Conservation (phyloP, 2,329 filamentous ascomycete genomes). For the Botryotinia narcissicola region DNA sequence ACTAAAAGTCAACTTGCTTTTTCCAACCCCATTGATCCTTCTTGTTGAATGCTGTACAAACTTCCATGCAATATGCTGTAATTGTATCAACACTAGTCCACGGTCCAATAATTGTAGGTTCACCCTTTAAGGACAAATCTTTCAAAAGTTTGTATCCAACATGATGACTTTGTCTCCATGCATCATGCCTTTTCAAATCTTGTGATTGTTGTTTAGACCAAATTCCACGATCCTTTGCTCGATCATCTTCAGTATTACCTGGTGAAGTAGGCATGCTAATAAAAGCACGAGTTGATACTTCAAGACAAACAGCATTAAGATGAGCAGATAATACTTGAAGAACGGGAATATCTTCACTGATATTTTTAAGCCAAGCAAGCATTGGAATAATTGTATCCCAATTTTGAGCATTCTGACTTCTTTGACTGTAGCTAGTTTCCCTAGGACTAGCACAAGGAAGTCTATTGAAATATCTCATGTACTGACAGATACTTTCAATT, state of each 20-base stretch:
- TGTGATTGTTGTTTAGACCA: conserved; percentile 9
- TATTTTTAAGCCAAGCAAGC: background rate
- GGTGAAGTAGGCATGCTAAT: background rate
- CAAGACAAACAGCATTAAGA: conserved; percentile 12
- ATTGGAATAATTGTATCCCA: conserved; percentile 42
- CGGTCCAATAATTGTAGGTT: background rate
- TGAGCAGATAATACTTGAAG: conserved; percentile 15
- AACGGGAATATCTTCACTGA: conserved; percentile 13
- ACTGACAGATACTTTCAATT: conserved; percentile 35
- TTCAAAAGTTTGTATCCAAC: conserved; percentile 5
- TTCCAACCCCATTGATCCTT: conserved; percentile 19
- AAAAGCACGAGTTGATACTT: conserved; percentile 11
- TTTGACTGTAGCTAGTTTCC: conserved; percentile 35
- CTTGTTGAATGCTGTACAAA: conserved; percentile 19
- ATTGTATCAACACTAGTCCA: conserved; percentile 17
- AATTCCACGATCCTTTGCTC: background rate
- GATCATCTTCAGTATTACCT: conserved; percentile 7
- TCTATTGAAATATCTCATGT: conserved; percentile 34
- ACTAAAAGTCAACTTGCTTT: conserved; percentile 21
- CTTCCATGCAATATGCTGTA: conserved; percentile 17
- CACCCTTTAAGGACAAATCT: background rate
- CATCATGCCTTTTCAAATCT: conserved; percentile 1
- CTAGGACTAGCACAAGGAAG: conserved; percentile 28
- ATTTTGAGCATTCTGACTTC: background rate
- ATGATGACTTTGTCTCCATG: conserved; percentile 13